Percentiles rank a stretch among this genome's conserved stretches.
Conservation (phyloP, 768 basidiomycete species). For the Lepiota brunneoincarnata region DNA sequence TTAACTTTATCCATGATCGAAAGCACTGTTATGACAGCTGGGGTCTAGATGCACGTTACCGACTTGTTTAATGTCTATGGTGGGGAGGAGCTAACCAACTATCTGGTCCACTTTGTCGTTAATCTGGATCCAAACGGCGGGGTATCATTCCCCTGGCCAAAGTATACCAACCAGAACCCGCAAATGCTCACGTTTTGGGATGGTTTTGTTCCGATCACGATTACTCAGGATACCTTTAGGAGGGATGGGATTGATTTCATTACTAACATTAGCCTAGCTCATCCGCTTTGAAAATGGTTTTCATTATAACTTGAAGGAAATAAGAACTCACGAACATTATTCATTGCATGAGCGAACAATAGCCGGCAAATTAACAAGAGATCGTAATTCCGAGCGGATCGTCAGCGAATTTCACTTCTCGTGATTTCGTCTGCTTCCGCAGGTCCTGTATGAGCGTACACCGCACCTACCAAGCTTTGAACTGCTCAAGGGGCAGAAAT, state of each 20-base stretch:
- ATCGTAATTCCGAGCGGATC: too few species aligned
- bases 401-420: too few species aligned
- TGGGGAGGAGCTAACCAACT: conserved; percentile 30
- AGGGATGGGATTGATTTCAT: conserved; percentile 33
- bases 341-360: not conserved
- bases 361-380: too few species aligned
- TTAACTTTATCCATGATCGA: not conserved
- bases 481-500: too few species aligned
- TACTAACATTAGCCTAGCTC: conserved; percentile 28
- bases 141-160: conserved; percentile 39
- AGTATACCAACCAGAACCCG: conserved; percentile 32
- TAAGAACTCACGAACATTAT: conserved; percentile 6
- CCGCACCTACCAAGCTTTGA: too few species aligned
- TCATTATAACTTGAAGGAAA: not conserved
- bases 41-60: conserved; percentile 35
- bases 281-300: conserved; percentile 20
- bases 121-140: conserved; percentile 42
- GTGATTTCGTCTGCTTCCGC: too few species aligned
- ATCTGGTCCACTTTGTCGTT: conserved; percentile 41
- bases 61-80: conserved; percentile 35
- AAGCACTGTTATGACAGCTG: not conserved
- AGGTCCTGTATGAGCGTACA: too few species aligned
- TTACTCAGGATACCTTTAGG: conserved; percentile 44
- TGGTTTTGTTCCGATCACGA: conserved; percentile 25
- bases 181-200: conserved; percentile 40